phyloP scores from a whole-genome alignment of 805 yeast species.

The Saccharomycopsis olivae region DNA sequence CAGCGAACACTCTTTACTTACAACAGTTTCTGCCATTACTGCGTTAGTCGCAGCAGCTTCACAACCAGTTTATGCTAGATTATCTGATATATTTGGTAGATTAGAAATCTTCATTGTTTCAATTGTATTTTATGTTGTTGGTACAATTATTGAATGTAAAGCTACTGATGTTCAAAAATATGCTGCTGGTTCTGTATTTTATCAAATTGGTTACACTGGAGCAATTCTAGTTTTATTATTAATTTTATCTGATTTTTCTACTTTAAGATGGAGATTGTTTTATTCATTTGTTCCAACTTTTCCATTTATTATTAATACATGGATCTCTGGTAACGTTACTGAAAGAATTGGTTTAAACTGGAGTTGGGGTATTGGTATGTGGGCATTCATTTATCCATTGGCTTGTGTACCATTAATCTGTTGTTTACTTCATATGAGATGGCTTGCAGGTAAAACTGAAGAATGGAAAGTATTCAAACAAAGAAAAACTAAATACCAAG shows the following conservation, averaged over 20 bases:
- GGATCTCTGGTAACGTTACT: constrained; percentile 59
- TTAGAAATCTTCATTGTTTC: constrained; percentile 35
- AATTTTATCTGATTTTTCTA: constrained; percentile 55
- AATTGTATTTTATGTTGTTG: constrained; percentile 41
- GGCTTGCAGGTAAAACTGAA: constrained; percentile 32
- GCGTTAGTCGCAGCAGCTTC: constrained; percentile 48
- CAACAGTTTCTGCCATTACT: constrained; percentile 42
- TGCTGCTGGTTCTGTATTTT: constrained; percentile 46
- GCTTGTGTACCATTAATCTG: constrained; percentile 37
- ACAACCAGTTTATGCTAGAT: constrained; percentile 44
- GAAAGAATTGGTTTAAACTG: constrained; percentile 23
- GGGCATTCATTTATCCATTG: constrained; percentile 49
- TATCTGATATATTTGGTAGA: constrained; percentile 49
- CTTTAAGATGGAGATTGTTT: constrained; percentile 60
- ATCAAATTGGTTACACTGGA: constrained; percentile 48
- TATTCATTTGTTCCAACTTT: constrained; percentile 56
- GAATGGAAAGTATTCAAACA: constrained; percentile 25
- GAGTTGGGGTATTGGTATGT: constrained; percentile 50
- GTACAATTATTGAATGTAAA: constrained; percentile 47
- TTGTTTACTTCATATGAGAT: constrained; percentile 37
- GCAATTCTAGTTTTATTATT: constrained; percentile 45
- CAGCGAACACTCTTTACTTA: constrained; percentile 35
- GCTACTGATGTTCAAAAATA: constrained; percentile 41
- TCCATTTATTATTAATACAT: constrained; percentile 68
- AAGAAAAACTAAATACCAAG: constrained; percentile 19